Evolutionary conservation across 1,139 yeast species (phyloP).

Genomic region (Sugiyamaella japonica): DNA sequence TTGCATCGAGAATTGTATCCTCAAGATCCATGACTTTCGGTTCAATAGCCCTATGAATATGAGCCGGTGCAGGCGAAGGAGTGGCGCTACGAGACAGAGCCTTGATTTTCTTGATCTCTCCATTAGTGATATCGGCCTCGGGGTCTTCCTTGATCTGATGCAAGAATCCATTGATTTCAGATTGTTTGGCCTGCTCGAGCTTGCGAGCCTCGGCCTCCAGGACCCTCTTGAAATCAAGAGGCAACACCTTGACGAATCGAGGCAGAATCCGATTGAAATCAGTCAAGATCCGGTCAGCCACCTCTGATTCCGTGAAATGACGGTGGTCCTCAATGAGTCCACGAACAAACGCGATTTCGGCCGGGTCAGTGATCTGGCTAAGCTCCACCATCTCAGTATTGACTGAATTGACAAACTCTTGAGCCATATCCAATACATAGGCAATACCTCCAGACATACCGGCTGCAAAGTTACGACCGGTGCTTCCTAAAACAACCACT

Average conservation of each 20-base stretch:
- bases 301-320: slow-evolving; percentile 89
- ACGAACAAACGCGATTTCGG: slow-evolving; percentile 91
- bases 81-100: slow-evolving; percentile 24
- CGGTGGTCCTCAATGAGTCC: slow-evolving; percentile 94
- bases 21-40: slow-evolving; percentile 89
- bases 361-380: slow-evolving; percentile 73
- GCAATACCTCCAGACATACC: slow-evolving; percentile 99
- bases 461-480: slow-evolving; percentile 96
- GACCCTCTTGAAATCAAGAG: slow-evolving; percentile 87
- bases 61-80: slow-evolving; percentile 43
- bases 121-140: slow-evolving; percentile 83
- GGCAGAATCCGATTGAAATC: slow-evolving; percentile 89
- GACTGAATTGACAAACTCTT: slow-evolving; percentile 80
- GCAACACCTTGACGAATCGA: slow-evolving; percentile 90
- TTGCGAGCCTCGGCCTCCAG: slow-evolving; percentile 74
- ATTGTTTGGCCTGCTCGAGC: slow-evolving; percentile 61
- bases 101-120: slow-evolving; percentile 52
- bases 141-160: slow-evolving; percentile 75
- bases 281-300: slow-evolving; percentile 77
- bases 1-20: slow-evolving; percentile 75
- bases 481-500: slow-evolving; percentile 84
- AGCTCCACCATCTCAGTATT: slow-evolving; percentile 83
- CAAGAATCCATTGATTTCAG: slow-evolving; percentile 52
- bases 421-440: slow-evolving; percentile 92
- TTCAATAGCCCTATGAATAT: slow-evolving; percentile 48